Evolutionary conservation across 2,329 filamentous ascomycete species (phyloP).

Genomic region (Alternaria viburni): DNA sequence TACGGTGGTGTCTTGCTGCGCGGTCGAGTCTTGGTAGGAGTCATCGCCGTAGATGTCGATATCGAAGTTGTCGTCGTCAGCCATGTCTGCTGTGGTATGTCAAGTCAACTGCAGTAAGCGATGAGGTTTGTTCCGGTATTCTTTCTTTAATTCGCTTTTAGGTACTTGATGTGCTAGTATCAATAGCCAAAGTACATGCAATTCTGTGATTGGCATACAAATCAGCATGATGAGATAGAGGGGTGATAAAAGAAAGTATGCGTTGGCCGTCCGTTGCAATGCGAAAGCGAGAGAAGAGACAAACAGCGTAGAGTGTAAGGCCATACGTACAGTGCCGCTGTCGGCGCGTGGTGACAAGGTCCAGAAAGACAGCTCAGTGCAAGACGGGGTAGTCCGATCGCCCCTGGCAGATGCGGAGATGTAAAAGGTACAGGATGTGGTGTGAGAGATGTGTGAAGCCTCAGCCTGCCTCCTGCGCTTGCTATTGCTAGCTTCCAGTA

Average conservation of each 20-base stretch:
- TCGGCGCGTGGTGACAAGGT: constrained; percentile 37
- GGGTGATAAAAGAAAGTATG: constrained; percentile 17
- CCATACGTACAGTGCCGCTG: constrained; percentile 51
- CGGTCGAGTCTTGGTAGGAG: constrained; percentile 38
- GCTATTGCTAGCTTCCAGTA: constrained; percentile 31
- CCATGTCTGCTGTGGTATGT: constrained; percentile 45
- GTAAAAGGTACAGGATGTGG: constrained; percentile 44
- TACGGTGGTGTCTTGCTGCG: constrained; percentile 32
- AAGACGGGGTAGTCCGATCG: constrained; percentile 45
- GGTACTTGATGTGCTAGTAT: constrained; percentile 45
- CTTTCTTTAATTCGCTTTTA: constrained; percentile 48
- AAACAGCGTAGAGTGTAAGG: constrained; percentile 39
- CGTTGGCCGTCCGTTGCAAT: constrained; percentile 17
- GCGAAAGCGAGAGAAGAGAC: constrained; percentile 16
- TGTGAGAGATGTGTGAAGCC: constrained; percentile 37
- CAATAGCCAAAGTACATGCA: constrained; percentile 48
- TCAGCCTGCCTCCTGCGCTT: constrained; percentile 36
- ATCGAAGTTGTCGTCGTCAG: constrained; percentile 73
- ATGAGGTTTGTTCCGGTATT: constrained; percentile 32
- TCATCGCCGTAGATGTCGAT: constrained; percentile 74
- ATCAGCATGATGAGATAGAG: constrained; percentile 45
- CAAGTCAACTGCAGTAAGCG: constrained; percentile 34
- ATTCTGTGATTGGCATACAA: constrained; percentile 40
- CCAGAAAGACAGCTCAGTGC: constrained; percentile 43
- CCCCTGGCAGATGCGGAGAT: constrained; percentile 50